phyloP scores from a whole-genome alignment of 2,329 filamentous ascomycete species.

The Tolypocladium album region DNA sequence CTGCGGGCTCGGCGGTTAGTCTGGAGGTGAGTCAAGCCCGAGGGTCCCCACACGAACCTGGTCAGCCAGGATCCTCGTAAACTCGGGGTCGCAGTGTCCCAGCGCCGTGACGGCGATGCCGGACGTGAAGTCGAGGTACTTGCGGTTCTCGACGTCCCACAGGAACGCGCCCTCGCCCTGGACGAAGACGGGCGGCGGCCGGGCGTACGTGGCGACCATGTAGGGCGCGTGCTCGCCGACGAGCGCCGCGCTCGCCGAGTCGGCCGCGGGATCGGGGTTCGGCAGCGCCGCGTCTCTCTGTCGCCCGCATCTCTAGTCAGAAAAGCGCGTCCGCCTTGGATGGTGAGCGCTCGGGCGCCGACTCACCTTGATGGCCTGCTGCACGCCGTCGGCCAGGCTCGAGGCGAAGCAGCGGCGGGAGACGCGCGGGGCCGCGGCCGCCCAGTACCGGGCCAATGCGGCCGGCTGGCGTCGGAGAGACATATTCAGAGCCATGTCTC shows the following conservation, averaged over 20 bases:
- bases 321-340: not conserved
- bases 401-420: slow-evolving; percentile 21
- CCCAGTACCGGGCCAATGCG: slow-evolving; percentile 13
- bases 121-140: slow-evolving; percentile 89
- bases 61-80: slow-evolving; percentile 63
- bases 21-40: not conserved
- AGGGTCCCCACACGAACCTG: slow-evolving; percentile 44
- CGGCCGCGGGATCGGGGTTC: slow-evolving; percentile 61
- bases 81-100: slow-evolving; percentile 77
- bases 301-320: not conserved
- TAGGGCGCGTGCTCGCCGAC: slow-evolving; percentile 68
- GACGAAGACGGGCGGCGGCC: slow-evolving; percentile 81
- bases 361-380: slow-evolving; percentile 23
- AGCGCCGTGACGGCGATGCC: slow-evolving; percentile 93
- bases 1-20: slow-evolving; percentile 19
- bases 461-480: slow-evolving; percentile 27
- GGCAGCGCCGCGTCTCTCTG: slow-evolving; percentile 30
- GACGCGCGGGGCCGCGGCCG: slow-evolving; percentile 13
- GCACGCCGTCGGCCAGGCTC: slow-evolving; percentile 21
- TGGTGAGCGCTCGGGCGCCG: not conserved
- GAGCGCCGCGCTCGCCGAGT: slow-evolving; percentile 65
- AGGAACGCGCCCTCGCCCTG: slow-evolving; percentile 79
- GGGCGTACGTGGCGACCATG: slow-evolving; percentile 94
- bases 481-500: slow-evolving; percentile 28
- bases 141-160: slow-evolving; percentile 80